Percentiles rank a stretch among this genome's conserved stretches.
Evolutionary conservation across 2,329 filamentous ascomycete genomes (phyloP).

Genomic region (Alternaria sp.): DNA sequence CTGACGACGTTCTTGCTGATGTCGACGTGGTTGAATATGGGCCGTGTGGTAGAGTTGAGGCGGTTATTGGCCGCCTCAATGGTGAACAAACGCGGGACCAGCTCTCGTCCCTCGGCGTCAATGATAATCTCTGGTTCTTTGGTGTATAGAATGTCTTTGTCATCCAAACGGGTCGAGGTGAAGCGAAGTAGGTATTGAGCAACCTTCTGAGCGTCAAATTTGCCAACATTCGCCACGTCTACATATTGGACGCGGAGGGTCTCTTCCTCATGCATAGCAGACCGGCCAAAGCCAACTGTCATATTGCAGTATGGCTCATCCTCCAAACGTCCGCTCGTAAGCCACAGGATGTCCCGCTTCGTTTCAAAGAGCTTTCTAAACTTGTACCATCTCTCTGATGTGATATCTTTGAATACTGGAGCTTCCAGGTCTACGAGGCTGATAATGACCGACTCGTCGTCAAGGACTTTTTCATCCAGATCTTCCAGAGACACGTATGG

Average conservation of each 20-base stretch:
- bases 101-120: not conserved
- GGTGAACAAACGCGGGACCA: not conserved
- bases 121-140: not conserved
- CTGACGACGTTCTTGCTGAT: not conserved
- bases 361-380: constrained; percentile 8
- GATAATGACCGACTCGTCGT: constrained; percentile 1
- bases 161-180: not conserved
- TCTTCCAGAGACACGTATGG: not conserved
- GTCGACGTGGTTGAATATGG: not conserved
- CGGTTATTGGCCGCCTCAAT: not conserved
- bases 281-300: constrained; percentile 18
- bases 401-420: constrained; percentile 10
- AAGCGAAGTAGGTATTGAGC: not conserved
- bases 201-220: not conserved
- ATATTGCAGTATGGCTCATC: constrained; percentile 21
- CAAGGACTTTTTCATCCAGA: not conserved
- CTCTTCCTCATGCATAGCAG: constrained; percentile 10
- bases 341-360: constrained; percentile 21
- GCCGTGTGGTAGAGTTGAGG: not conserved
- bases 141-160: not conserved
- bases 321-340: constrained; percentile 16
- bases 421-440: constrained; percentile 15
- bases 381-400: not conserved
- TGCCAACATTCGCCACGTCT: not conserved
- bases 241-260: constrained; percentile 8